These are phyloP conservation scores for Atkinsonella hypoxylon DNA, from an alignment of 2,329 filamentous ascomycete genomes.

Conservation along the genomic window DNA sequence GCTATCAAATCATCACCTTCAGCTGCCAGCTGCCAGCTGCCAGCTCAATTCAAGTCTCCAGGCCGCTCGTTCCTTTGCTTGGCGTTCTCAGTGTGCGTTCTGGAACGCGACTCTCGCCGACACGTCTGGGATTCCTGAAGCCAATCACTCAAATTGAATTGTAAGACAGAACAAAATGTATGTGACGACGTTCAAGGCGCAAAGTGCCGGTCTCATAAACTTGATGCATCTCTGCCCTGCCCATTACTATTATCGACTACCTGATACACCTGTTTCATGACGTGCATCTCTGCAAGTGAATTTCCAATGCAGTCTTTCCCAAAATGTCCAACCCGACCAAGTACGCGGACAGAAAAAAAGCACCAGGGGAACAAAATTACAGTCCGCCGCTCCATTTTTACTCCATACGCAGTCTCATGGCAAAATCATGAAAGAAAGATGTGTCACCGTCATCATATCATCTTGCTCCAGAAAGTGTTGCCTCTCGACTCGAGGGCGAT, in stretches of 20 bases:
- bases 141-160: neutral
- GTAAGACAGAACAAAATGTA: neutral
- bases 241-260: constrained; percentile 12
- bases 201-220: neutral
- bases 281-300: constrained; percentile 1
- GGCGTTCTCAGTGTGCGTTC: neutral
- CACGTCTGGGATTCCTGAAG: neutral
- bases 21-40: neutral
- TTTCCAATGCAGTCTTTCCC: constrained; percentile 6
- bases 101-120: neutral
- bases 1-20: neutral
- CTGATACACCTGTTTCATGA: constrained; percentile 6
- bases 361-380: neutral
- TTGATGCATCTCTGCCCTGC: neutral
- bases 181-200: neutral
- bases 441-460: neutral
- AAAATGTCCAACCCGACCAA: neutral
- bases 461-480: neutral
- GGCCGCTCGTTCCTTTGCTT: neutral
- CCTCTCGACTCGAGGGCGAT: neutral
- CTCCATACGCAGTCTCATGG: neutral
- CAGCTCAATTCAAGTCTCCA: neutral
- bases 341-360: neutral
- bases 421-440: constrained; percentile 1
- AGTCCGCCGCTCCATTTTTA: neutral